Evolutionary conservation across 208 protist genomes (phyloP).

Genomic region (Strigomonas culicis): DNA sequence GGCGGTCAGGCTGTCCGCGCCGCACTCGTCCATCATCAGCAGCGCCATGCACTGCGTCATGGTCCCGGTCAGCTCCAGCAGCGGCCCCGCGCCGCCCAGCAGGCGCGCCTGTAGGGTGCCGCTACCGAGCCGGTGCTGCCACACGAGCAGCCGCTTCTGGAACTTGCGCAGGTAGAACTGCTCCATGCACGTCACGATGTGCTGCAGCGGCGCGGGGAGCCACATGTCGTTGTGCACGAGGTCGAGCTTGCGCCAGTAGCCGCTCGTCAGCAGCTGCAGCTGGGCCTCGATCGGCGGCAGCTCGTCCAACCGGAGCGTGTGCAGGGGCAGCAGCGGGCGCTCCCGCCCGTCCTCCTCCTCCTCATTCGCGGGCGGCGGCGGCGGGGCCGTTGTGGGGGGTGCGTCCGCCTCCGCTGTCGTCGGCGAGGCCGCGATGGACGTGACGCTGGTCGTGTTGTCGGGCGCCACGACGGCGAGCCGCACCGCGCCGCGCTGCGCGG

Average conservation of each 20-base stretch:
- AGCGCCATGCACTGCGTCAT: not conserved
- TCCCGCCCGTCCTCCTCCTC: slow-evolving; percentile 7
- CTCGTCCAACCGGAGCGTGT: not conserved
- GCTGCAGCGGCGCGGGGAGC: slow-evolving; percentile 37
- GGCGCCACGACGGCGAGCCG: not conserved
- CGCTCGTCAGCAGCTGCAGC: slow-evolving; percentile 87
- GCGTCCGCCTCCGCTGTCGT: slow-evolving; percentile 8
- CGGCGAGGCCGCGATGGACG: slow-evolving; percentile 12
- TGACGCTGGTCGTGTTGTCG: not conserved
- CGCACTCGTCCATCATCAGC: not conserved
- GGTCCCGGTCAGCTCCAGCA: not conserved
- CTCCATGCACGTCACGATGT: slow-evolving; percentile 45
- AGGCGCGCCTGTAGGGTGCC: slow-evolving; percentile 35
- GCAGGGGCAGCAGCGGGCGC: not conserved
- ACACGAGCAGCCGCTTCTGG: slow-evolving; percentile 53
- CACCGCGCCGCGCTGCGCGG: slow-evolving; percentile 8
- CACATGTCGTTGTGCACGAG: slow-evolving; percentile 26
- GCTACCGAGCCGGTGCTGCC: slow-evolving; percentile 70
- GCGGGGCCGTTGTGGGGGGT: not conserved
- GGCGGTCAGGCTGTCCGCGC: not conserved
- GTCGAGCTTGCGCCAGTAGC: slow-evolving; percentile 86
- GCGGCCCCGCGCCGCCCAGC: not conserved
- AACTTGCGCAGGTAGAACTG: slow-evolving; percentile 73
- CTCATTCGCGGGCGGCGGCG: not conserved
- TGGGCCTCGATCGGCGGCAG: slow-evolving; percentile 44